phyloP scores from a whole-genome alignment of 345 rosid species.

The Sonneratia alba region DNA sequence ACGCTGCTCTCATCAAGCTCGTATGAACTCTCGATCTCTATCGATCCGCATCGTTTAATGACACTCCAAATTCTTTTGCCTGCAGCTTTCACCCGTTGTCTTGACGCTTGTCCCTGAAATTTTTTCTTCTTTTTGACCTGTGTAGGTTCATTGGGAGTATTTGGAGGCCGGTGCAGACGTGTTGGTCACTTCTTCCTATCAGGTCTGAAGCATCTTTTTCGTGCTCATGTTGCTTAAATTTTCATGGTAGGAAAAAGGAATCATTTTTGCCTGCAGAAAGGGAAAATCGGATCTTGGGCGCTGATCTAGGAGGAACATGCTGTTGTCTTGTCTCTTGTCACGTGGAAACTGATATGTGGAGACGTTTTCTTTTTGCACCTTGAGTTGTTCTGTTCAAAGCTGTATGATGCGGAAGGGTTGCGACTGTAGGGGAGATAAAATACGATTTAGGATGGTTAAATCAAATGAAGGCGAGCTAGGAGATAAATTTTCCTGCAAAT shows the following conservation, averaged over 20 bases:
- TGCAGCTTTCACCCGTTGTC: neutral
- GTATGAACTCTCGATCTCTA: conserved; percentile 18
- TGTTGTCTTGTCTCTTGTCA: neutral
- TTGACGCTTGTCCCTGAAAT: neutral
- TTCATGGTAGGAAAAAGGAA: no score
- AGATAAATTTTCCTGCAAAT: neutral
- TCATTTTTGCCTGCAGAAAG: neutral
- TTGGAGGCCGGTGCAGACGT: conserved; percentile 94
- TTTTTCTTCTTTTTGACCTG: neutral
- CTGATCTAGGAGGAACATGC: neutral
- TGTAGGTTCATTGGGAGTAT: conserved; percentile 81
- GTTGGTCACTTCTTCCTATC: conserved; percentile 83
- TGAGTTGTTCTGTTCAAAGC: neutral
- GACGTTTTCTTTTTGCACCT: neutral
- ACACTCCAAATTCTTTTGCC: neutral
- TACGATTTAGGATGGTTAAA: neutral
- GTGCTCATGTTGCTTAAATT: neutral
- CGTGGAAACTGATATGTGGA: neutral
- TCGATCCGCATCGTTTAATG: neutral
- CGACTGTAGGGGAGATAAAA: neutral
- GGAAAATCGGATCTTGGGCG: neutral
- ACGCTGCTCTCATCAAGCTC: conserved; percentile 58
- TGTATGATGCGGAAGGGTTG: neutral
- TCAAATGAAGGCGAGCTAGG: neutral
- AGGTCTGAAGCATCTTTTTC: conserved; percentile 29